Evolutionary conservation across 2,329 filamentous ascomycete species (phyloP).

Genomic region (Exophiala bonariae): DNA sequence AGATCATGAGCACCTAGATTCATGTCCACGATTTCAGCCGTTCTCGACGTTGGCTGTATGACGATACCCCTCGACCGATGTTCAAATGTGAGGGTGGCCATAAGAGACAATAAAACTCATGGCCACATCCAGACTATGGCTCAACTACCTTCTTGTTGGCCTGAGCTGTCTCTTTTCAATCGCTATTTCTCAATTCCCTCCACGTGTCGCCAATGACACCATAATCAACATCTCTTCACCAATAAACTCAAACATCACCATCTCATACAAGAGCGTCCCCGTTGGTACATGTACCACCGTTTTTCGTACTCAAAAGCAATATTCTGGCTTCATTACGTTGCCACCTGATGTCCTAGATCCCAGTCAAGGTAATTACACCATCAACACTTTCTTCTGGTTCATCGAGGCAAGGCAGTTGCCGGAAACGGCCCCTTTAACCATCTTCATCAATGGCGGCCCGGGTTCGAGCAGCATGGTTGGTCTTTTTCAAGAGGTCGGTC

Average conservation of each 20-base stretch:
- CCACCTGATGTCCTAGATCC: slow-evolving; percentile 40
- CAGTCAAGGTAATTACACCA: slow-evolving; percentile 34
- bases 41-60: too few relatives aligned
- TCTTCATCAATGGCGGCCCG: slow-evolving; percentile 56
- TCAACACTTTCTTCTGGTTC: slow-evolving; percentile 44
- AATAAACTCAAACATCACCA: slow-evolving; percentile 60
- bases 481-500: slow-evolving; percentile 52
- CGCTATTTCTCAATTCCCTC: slow-evolving; percentile 22
- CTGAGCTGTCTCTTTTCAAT: slow-evolving; percentile 3
- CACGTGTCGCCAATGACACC: slow-evolving; percentile 13
- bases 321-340: slow-evolving; percentile 67
- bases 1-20: too few relatives aligned
- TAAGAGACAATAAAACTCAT: slow-evolving; percentile 7
- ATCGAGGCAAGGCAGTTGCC: slow-evolving; percentile 44
- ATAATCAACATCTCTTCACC: slow-evolving; percentile 62
- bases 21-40: too few relatives aligned
- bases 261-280: slow-evolving; percentile 66
- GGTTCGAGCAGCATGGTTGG: slow-evolving; percentile 55
- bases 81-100: too few relatives aligned
- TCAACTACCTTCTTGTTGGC: slow-evolving; percentile 11
- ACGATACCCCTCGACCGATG: too few relatives aligned
- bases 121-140: slow-evolving; percentile 16
- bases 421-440: slow-evolving; percentile 48
- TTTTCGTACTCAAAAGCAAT: slow-evolving; percentile 66
- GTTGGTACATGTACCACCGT: slow-evolving; percentile 64